Evolutionary conservation across 2,329 filamentous ascomycete species (phyloP), one percentile per base, ranked within the genome.

Genomic region (Neonectria sp.): DNA sequence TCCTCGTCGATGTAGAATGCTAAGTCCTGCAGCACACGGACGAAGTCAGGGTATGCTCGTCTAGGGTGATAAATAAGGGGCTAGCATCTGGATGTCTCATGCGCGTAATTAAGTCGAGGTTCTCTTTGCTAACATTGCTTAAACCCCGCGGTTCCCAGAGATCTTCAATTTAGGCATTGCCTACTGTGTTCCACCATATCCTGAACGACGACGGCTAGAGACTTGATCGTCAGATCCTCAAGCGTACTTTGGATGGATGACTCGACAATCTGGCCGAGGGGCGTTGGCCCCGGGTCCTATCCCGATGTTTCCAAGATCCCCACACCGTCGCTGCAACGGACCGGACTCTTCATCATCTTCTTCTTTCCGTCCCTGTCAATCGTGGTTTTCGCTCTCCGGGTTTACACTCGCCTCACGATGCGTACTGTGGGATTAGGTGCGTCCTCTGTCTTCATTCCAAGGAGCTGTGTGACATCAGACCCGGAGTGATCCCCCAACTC

Each of bases 331-430:
- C 74, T 79, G 15, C 79, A 81, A 52, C 61, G 70, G 8, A 66
- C 67, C 11, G 79, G 73, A 1, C 60, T 80, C 4, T 75, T 76
- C 46, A 69, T 80, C 45, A 70, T 78, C 21, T 79, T 81, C 66
- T 63, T 79, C 52, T 79, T 80, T 17, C 79, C 80, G 1, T 61
- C 64, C 5, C 33, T 81, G 15, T 75, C 78, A 13, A 63, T 78
- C 51, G 49, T 79, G 2, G 53, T 75, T 2, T 73, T 77, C 12
- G 53, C 59, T 2, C 63, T 79, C 53, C 68, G 79, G 12, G 58
- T 77, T 11, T 79, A 76, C 15, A 74, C 73, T 21, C 73, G 79
- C 11, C 49, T 78, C 17, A 77, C 71, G 12, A 73, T 75, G 51
- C 75, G 76, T 27, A 71, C 72, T 9, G 63, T 76, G 48, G 77